These are phyloP conservation scores for Globisporangium sylvaticum DNA, from an alignment of 352 stramenopile species.

Conservation along the genomic window DNA sequence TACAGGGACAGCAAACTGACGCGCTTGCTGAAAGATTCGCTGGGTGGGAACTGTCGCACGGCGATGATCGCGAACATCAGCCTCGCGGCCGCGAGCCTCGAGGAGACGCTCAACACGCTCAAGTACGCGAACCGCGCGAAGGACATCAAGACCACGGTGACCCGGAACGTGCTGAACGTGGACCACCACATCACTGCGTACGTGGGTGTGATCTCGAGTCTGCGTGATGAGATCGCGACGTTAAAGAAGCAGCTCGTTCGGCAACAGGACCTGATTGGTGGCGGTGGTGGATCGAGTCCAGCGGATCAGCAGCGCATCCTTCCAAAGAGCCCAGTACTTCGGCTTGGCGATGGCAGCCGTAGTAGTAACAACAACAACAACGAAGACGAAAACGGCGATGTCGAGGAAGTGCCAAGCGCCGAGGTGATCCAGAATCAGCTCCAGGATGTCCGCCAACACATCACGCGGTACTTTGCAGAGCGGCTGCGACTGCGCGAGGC, in stretches of 20 bases:
- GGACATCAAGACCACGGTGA: constrained; percentile 92
- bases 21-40: constrained; percentile 85
- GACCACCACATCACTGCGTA: constrained; percentile 89
- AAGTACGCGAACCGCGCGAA: constrained; percentile 93
- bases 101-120: constrained; percentile 92
- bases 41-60: constrained; percentile 91
- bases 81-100: constrained; percentile 68
- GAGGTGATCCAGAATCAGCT: constrained; percentile 14
- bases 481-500: constrained; percentile 67
- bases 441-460: constrained; percentile 55
- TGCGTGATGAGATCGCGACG: constrained; percentile 83
- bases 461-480: constrained; percentile 86
- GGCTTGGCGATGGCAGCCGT: not conserved
- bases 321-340: not conserved
- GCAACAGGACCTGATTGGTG: constrained; percentile 22
- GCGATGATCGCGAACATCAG: constrained; percentile 94
- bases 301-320: not conserved
- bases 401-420: not conserved
- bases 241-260: constrained; percentile 63
- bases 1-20: constrained; percentile 90
- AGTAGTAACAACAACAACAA: constrained; percentile 21
- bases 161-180: constrained; percentile 82
- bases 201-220: constrained; percentile 71
- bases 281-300: not conserved
- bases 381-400: not conserved